These are phyloP conservation scores for Crucibulum cyathiforme DNA, from an alignment of 1,284 basidiomycete genomes.

Conservation along the genomic window DNA sequence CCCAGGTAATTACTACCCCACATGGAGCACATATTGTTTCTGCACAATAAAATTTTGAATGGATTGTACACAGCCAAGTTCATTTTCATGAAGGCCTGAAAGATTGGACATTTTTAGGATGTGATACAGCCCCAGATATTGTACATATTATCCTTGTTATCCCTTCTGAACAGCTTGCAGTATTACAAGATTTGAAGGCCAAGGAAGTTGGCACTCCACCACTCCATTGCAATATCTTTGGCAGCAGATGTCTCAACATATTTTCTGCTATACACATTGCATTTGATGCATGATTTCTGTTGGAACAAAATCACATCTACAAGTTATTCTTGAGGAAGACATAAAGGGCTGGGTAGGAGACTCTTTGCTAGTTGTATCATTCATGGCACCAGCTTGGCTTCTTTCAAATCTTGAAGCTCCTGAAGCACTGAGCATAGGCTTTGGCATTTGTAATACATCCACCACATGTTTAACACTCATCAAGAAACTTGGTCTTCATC, in stretches of 20 bases:
- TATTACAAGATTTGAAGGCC: conserved; percentile 16
- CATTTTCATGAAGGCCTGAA: conserved; percentile 12
- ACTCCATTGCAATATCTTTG: conserved; percentile 34
- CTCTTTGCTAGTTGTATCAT: conserved; percentile 42
- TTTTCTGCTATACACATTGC: conserved; percentile 36
- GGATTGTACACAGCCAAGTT: too few species aligned
- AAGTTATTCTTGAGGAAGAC: conserved; percentile 41
- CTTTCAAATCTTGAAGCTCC: conserved; percentile 31
- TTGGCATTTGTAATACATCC: conserved; percentile 34
- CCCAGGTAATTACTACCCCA: too few species aligned
- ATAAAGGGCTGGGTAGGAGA: conserved; percentile 32
- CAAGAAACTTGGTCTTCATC: not conserved
- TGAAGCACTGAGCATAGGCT: conserved; percentile 22
- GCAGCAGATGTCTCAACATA: conserved; percentile 26
- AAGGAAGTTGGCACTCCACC: conserved; percentile 31
- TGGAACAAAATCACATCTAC: conserved; percentile 26
- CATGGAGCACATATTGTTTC: too few species aligned
- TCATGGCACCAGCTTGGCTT: conserved; percentile 32
- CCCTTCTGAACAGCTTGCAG: conserved; percentile 35
- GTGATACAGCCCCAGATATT: conserved; percentile 35
- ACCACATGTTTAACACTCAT: conserved; percentile 5
- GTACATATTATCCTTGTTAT: conserved; percentile 39
- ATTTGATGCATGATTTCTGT: conserved; percentile 29
- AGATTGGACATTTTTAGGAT: conserved; percentile 27
- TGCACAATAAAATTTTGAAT: too few species aligned